Evolutionary conservation across 2,329 filamentous ascomycete species (phyloP).

Genomic region (Aspergillus felis): DNA sequence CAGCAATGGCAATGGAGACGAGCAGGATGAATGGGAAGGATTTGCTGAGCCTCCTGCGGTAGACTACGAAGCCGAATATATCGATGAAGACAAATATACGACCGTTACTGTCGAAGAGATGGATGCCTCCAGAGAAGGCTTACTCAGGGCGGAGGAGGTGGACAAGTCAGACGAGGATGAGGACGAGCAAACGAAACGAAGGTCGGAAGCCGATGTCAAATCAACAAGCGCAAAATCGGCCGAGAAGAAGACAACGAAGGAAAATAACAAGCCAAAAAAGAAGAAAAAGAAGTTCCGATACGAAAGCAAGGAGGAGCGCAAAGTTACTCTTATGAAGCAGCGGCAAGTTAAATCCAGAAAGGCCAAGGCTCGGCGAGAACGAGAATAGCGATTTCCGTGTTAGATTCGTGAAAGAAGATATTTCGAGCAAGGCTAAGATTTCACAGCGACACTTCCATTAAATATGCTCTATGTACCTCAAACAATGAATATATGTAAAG

Average conservation of each 20-base stretch:
- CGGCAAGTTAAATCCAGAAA: conserved; percentile 67
- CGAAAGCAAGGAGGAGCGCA: conserved; percentile 80
- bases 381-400: conserved; percentile 20
- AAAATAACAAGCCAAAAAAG: conserved; percentile 60
- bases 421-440: not conserved
- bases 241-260: conserved; percentile 47
- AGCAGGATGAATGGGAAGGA: conserved; percentile 61
- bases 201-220: conserved; percentile 26
- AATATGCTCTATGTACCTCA: conserved; percentile 15
- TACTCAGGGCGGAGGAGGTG: conserved; percentile 52
- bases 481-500: conserved; percentile 7
- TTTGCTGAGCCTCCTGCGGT: conserved; percentile 55
- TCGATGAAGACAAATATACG: conserved; percentile 94
- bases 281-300: conserved; percentile 93
- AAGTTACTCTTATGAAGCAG: conserved; percentile 57
- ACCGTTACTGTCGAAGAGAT: conserved; percentile 92
- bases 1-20: conserved; percentile 33
- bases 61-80: conserved; percentile 86
- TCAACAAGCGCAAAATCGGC: conserved; percentile 30
- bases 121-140: conserved; percentile 69
- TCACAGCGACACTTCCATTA: conserved; percentile 1
- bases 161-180: conserved; percentile 25
- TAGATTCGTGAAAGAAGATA: not conserved
- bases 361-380: conserved; percentile 53
- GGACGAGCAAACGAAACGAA: conserved; percentile 25